Evolutionary conservation across 2,329 filamentous ascomycete species (phyloP).

Genomic region (Sphaceloma murrayae): DNA sequence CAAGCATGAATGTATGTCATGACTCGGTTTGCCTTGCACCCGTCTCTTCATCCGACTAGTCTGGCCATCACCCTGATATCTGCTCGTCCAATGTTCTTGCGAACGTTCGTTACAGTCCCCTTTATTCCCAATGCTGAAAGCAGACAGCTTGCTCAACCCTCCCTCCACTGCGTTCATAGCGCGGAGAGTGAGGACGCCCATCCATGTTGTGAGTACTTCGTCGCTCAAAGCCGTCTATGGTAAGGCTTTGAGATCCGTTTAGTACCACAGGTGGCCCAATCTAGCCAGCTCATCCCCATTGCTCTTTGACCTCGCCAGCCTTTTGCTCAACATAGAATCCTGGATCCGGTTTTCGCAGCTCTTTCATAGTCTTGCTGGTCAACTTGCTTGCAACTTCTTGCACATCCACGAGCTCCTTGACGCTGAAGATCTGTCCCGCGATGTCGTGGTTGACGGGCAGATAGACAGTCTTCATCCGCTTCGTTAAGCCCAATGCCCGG

Average conservation of each 20-base stretch:
- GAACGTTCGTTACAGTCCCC: neutral
- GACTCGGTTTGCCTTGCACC: too few relatives aligned
- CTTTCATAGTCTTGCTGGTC: conserved; percentile 59
- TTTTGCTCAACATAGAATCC: conserved; percentile 71
- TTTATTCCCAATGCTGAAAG: neutral
- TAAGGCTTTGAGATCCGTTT: too few relatives aligned
- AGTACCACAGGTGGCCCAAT: too few relatives aligned
- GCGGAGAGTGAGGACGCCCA: too few relatives aligned
- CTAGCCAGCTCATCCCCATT: conserved; percentile 15
- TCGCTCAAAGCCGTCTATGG: too few relatives aligned
- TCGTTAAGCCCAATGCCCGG: conserved; percentile 72
- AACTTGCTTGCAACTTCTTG: conserved; percentile 61
- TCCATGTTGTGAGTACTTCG: too few relatives aligned
- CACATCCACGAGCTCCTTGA: conserved; percentile 84
- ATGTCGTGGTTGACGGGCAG: conserved; percentile 71
- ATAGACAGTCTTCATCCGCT: conserved; percentile 79
- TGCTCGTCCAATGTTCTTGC: neutral
- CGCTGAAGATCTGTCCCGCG: conserved; percentile 84
- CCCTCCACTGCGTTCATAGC: too few relatives aligned
- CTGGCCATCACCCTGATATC: neutral
- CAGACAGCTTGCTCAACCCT: too few relatives aligned
- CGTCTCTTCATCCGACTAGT: neutral
- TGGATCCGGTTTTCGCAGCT: conserved; percentile 60
- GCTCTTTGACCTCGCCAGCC: conserved; percentile 19
- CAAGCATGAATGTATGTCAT: neutral